Conservation (phyloP, 208 protist species). For the Angomonas ambiguus region DNA sequence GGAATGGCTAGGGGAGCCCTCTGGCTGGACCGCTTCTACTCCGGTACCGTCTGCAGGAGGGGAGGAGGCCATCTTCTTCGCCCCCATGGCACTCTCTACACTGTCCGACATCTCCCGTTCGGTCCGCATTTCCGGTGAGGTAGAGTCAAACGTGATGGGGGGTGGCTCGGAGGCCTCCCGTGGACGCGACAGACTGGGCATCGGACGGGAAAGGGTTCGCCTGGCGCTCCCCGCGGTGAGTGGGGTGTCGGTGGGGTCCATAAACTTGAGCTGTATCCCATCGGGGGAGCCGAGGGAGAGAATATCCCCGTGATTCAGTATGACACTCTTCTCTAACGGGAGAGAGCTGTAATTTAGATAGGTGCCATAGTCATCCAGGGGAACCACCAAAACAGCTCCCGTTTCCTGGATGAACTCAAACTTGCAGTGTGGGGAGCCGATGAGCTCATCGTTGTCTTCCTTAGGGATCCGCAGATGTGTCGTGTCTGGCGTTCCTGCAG, state of each 20-base stretch:
- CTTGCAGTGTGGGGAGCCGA: conserved; percentile 2
- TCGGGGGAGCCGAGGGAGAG: conserved; percentile 39
- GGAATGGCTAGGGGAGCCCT: no score
- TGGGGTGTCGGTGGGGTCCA: conserved; percentile 38
- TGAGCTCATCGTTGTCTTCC: neutral
- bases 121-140: neutral
- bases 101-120: conserved; percentile 3
- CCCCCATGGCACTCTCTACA: neutral
- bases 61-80: no score
- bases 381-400: neutral
- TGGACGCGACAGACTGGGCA: neutral
- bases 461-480: neutral
- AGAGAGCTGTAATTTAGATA: conserved; percentile 33
- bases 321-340: conserved; percentile 10
- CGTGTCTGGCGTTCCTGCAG: neutral
- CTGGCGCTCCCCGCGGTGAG: conserved; percentile 18
- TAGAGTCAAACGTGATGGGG: neutral
- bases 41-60: no score
- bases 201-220: conserved; percentile 9
- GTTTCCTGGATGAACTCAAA: neutral
- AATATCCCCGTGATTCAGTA: conserved; percentile 54
- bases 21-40: no score
- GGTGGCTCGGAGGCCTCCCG: neutral
- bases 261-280: conserved; percentile 61
- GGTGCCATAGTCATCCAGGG: conserved; percentile 9